Base-by-base conservation (phyloP, 2,329 filamentous ascomycete genomes). In the Periconia digitata region DNA sequence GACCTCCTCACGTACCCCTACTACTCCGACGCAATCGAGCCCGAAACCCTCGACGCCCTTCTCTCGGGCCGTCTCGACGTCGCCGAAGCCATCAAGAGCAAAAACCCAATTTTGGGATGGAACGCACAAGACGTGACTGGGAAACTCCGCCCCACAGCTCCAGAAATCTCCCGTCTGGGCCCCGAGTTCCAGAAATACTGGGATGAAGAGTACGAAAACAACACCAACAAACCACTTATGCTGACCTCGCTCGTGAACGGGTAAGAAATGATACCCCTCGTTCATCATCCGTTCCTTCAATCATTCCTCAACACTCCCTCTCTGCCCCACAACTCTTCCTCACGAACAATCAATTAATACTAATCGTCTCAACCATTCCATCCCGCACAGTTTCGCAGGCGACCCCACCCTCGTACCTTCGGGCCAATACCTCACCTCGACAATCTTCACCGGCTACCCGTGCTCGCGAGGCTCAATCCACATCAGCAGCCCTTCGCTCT, bases 401-500 rank as follows among this genome's bases (percentile, higher is more conserved):
- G 65, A 68, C 40, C 63, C 65, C 35, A 40, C 60, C 4, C 57
- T 56, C 6, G 57, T 66, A 4, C 63, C 71, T 17, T 70, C 60
- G 23, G 38, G 79, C 13, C 70, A 85, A 52, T 85, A 85, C 53
- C 68, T 83, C 23, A 76, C 77, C 0, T 62, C 78, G 12, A 78
- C 73, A 0, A 73, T 73, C 3, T 86, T 81, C 66, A 82, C 78
- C 0, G 75, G 75, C 0, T 85, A 86, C 59, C 84, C 84, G 0
- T 82, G 79, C 60, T 85, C 82, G 1, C 78, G 83, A 0, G 84
- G 84, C 2, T 74, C 76, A 47, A 76, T 86, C 47, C 84, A 87
- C 69, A 84, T 86, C 59, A 75, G 10, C 27, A 12, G 27, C 27
- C 10, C 5, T 3, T 32, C 10, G n/a, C 17, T 74, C 3, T 58